Conservation (phyloP, 225 moss, liverwort and hornwort genomes). For the Polytrichum commune region DNA sequence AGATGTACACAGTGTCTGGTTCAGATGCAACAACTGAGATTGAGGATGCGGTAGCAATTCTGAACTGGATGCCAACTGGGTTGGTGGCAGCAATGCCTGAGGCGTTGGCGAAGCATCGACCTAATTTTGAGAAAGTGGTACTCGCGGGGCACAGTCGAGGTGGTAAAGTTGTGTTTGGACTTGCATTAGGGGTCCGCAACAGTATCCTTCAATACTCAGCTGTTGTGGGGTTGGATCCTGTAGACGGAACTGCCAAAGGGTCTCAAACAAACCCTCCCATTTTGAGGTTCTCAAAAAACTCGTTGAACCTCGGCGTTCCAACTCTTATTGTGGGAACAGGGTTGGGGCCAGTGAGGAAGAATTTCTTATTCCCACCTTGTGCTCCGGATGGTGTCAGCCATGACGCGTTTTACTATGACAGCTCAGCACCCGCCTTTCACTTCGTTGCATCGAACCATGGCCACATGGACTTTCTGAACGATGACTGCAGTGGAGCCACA, state of each 20-base stretch:
- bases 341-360: constrained; percentile 40
- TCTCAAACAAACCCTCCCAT: constrained; percentile 77
- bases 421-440: constrained; percentile 52
- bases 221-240: constrained; percentile 75
- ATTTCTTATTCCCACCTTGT: constrained; percentile 65
- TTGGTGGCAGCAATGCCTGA: constrained; percentile 30
- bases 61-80: constrained; percentile 68
- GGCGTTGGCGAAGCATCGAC: constrained; percentile 36
- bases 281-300: constrained; percentile 37
- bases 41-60: constrained; percentile 44
- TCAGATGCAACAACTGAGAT: constrained; percentile 73
- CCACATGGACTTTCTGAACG: constrained; percentile 84
- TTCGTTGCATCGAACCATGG: constrained; percentile 71
- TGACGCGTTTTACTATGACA: constrained; percentile 58
- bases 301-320: constrained; percentile 46
- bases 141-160: constrained; percentile 81
- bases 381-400: constrained; percentile 78
- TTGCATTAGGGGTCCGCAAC: constrained; percentile 54
- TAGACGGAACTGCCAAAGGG: constrained; percentile 59
- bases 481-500: constrained; percentile 33
- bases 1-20: constrained; percentile 73
- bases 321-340: constrained; percentile 73
- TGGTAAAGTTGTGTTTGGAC: constrained; percentile 81
- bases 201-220: constrained; percentile 58
- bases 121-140: constrained; percentile 49